phyloP scores from a whole-genome alignment of 2,329 filamentous ascomycete genomes.

The Colletotrichum euphorbiae region DNA sequence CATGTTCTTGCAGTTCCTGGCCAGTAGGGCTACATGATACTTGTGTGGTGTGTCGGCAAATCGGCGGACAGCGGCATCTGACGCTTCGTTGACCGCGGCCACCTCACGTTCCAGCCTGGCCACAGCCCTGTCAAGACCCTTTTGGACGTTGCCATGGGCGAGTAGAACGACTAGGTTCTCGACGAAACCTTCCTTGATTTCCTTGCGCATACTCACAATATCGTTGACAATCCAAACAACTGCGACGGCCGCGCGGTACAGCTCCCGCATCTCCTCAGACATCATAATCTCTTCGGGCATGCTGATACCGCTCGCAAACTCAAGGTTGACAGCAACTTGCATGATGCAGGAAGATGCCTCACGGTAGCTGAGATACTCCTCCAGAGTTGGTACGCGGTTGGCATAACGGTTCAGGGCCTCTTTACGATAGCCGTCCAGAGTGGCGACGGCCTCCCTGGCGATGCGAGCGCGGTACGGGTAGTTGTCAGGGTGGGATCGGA shows the following conservation, averaged over 20 bases:
- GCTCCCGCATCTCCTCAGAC: constrained; percentile 18
- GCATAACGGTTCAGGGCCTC: constrained; percentile 29
- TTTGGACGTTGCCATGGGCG: constrained; percentile 1
- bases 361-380: constrained; percentile 21
- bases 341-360: constrained; percentile 30
- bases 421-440: constrained; percentile 12
- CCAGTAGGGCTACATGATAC: constrained; percentile 3
- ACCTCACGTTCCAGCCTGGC: constrained; percentile 14
- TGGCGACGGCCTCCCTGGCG: constrained; percentile 9
- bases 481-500: neutral
- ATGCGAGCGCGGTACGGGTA: constrained; percentile 13
- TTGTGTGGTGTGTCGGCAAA: constrained; percentile 9
- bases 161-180: constrained; percentile 33
- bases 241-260: constrained; percentile 20
- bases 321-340: constrained; percentile 22
- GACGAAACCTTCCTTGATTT: constrained; percentile 27
- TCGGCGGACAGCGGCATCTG: neutral
- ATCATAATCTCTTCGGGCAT: constrained; percentile 29
- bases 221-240: constrained; percentile 30
- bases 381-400: neutral
- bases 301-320: constrained; percentile 25
- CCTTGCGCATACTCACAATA: constrained; percentile 23
- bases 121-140: constrained; percentile 7
- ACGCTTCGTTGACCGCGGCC: constrained; percentile 1
- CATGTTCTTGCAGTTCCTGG: constrained; percentile 34